Percentiles rank a stretch among this genome's conserved stretches.
Conservation (phyloP, 108 stramenopile genomes). For the Fistulifera solaris region DNA sequence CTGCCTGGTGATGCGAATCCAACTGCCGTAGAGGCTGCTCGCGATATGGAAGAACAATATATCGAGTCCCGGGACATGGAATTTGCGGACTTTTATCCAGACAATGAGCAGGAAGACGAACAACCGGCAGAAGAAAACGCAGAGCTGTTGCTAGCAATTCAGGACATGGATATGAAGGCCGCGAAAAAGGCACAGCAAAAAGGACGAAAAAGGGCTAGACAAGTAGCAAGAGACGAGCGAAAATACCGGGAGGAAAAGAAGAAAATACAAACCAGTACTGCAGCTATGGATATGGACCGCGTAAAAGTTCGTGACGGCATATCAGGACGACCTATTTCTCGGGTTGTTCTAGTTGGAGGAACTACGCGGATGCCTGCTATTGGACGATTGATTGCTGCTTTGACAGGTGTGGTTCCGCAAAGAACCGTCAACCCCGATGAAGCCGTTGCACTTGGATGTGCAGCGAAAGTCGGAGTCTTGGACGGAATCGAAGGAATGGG, state of each 20-base stretch:
- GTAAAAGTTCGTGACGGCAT: slow-evolving; percentile 65
- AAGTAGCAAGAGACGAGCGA: slow-evolving; percentile 46
- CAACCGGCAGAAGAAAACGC: slow-evolving; percentile 7
- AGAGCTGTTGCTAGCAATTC: slow-evolving; percentile 17
- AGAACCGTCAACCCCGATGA: slow-evolving; percentile 82
- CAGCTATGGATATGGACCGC: slow-evolving; percentile 15
- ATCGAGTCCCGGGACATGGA: slow-evolving; percentile 2
- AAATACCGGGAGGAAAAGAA: slow-evolving; percentile 60
- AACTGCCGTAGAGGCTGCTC: slow-evolving; percentile 45
- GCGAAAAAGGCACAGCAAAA: slow-evolving; percentile 67
- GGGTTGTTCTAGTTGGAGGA: slow-evolving; percentile 82
- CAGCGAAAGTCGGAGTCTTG: slow-evolving; percentile 81
- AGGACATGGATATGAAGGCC: slow-evolving; percentile 40
- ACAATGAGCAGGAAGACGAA: slow-evolving; percentile 14
- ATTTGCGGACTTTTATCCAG: slow-evolving; percentile 1
- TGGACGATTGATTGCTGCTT: slow-evolving; percentile 49
- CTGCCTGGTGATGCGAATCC: slow-evolving; percentile 78
- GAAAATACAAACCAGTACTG: slow-evolving; percentile 25
- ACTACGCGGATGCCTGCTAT: slow-evolving; percentile 85
- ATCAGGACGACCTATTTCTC: slow-evolving; percentile 67
- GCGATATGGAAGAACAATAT: slow-evolving; percentile 43
- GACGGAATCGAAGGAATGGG: slow-evolving; percentile 75
- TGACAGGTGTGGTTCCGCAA: slow-evolving; percentile 69
- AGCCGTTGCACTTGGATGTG: slow-evolving; percentile 82
- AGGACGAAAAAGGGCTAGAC: slow-evolving; percentile 61